Base-by-base conservation (phyloP, 1,284 basidiomycete genomes). In the Puccinia horiana region DNA sequence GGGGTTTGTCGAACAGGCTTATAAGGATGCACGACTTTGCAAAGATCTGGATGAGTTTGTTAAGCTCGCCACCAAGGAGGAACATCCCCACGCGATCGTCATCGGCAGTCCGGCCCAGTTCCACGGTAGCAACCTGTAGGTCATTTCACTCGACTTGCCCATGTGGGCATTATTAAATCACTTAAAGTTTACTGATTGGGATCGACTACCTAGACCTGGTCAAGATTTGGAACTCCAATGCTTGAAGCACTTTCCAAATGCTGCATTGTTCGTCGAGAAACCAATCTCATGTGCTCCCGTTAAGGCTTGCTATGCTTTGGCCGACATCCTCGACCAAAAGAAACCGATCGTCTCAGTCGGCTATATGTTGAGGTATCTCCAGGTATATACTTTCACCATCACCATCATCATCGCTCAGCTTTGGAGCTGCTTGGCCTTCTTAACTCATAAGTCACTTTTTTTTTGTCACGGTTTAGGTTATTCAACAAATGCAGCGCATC, bases 211-310 rank as follows among this genome's bases (percentile, higher is more conserved):
- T n/a, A 89, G 91, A 85, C 89, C 91, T 72, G 94, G 94, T 67
- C 91, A 92, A 82, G 94, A 98, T 87, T 90, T 98, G 84, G 96
- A 99, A 89, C 88, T 93, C 84, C 92, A 95, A 88, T 92, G 98
- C 85, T 88, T 98, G 87, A 92, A 94, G 86, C 88, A 92, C 85
- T 96, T 98, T 90, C 95, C 95, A 20, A 91, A 92, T 37, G 92
- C 94, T 44, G 92, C 93, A n/a, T 90, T 96, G 88, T 97, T 97
- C 87, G 90, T 98, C 84, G 96, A 98, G 88, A 98, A 98, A 89
- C 95, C 95, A 42, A 90, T 96, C 84, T 92, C 94, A 37, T 95
- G 95, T 44, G 95, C 94, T 44, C 91, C 93, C 14, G 90, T 89
- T 76, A 88, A 86, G 32, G 84, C 88, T 81, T 87, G 86, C 23